Evolutionary conservation across 1,139 yeast species (phyloP).

Genomic region (Eremothecium sinecaudum): DNA sequence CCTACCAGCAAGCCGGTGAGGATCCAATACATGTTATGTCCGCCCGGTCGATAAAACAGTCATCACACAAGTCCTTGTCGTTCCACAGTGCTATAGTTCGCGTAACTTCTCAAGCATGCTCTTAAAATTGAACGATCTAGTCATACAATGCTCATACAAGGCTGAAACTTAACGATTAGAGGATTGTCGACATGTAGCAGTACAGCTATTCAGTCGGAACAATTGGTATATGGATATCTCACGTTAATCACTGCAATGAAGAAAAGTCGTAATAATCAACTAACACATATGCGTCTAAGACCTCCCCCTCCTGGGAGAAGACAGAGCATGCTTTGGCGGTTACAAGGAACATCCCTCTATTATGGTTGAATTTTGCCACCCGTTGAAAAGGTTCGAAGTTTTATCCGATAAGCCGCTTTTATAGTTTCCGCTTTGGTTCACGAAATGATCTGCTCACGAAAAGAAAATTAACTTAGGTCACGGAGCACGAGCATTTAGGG

Average conservation of each 20-base stretch:
- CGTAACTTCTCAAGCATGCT: too few relatives aligned
- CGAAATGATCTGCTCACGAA: too few relatives aligned
- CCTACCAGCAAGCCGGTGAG: conserved; percentile 20
- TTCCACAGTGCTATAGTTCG: too few relatives aligned
- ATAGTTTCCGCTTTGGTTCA: too few relatives aligned
- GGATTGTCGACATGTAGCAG: conserved; percentile 32
- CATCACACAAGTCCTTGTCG: conserved; percentile 22
- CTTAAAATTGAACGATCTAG: too few relatives aligned
- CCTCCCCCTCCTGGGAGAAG: conserved; percentile 2
- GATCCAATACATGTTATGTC: conserved; percentile 31
- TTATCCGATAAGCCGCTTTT: too few relatives aligned
- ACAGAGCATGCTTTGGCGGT: neutral
- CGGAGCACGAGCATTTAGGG: too few relatives aligned
- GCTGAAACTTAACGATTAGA: conserved; percentile 34
- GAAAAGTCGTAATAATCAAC: conserved; percentile 2
- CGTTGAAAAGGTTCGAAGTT: too few relatives aligned
- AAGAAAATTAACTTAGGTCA: too few relatives aligned
- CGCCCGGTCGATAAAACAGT: conserved; percentile 35
- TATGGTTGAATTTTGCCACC: too few relatives aligned
- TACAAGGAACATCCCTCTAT: too few relatives aligned
- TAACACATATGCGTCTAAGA: too few relatives aligned
- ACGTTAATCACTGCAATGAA: conserved; percentile 10
- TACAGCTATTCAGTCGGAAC: conserved; percentile 34
- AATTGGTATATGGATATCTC: conserved; percentile 30
- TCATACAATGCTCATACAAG: conserved; percentile 35